Evolutionary conservation across 2,329 filamentous ascomycete species (phyloP).

Genomic region (Aspergillus intermedius): DNA sequence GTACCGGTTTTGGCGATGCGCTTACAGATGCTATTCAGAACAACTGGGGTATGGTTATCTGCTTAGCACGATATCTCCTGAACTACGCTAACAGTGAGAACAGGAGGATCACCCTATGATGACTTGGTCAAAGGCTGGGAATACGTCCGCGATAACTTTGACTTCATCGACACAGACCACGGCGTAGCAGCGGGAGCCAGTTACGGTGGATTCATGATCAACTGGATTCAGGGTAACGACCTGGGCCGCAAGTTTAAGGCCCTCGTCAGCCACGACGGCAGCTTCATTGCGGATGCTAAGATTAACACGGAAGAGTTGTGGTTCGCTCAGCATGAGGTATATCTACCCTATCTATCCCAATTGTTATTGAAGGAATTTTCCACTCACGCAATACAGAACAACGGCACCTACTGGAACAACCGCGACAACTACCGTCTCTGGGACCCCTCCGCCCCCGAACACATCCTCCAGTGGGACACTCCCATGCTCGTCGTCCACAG

Average conservation of each 20-base stretch:
- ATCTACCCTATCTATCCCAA: constrained; percentile 4
- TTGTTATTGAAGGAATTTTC: not conserved
- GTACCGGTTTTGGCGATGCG: constrained; percentile 72
- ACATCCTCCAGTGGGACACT: constrained; percentile 65
- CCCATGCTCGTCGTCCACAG: constrained; percentile 81
- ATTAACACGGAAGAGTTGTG: constrained; percentile 47
- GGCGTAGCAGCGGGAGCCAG: constrained; percentile 37
- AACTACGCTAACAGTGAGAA: constrained; percentile 1
- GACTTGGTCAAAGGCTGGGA: constrained; percentile 76
- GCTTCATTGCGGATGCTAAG: constrained; percentile 58
- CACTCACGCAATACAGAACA: constrained; percentile 7
- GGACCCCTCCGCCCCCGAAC: constrained; percentile 55
- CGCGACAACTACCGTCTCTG: constrained; percentile 60
- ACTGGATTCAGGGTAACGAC: constrained; percentile 86
- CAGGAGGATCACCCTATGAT: constrained; percentile 56
- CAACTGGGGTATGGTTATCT: constrained; percentile 59
- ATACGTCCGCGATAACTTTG: constrained; percentile 48
- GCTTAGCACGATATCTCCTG: not conserved
- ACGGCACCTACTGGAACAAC: constrained; percentile 47
- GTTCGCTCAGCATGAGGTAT: constrained; percentile 44
- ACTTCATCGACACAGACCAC: constrained; percentile 32
- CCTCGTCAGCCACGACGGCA: constrained; percentile 80
- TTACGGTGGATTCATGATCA: constrained; percentile 44
- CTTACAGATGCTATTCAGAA: constrained; percentile 69
- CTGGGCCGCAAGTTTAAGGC: constrained; percentile 81